Percentiles rank a stretch among this genome's conserved stretches.
Evolutionary conservation across 345 rosid species (phyloP).

Genomic region (Luvunga scandens): DNA sequence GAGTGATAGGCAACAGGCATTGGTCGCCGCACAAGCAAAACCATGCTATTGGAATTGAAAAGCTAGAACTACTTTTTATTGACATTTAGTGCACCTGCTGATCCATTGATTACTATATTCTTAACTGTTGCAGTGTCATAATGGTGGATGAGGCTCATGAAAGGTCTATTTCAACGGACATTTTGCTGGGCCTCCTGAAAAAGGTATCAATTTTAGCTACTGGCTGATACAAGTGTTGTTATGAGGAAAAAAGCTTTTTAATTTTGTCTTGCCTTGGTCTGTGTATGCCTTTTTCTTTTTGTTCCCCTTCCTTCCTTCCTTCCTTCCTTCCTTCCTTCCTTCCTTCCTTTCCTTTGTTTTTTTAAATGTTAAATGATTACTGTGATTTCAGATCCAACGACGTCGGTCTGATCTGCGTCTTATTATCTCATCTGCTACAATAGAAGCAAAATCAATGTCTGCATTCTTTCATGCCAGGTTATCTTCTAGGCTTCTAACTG

Average conservation of each 20-base stretch:
- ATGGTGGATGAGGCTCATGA: constrained; percentile 99
- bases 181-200: constrained; percentile 88
- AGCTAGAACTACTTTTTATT: constrained; percentile 1
- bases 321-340: no score
- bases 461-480: constrained; percentile 80
- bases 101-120: not conserved
- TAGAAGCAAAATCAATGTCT: constrained; percentile 85
- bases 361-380: constrained; percentile 8
- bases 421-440: constrained; percentile 93
- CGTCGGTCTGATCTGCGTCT: constrained; percentile 89
- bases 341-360: not conserved
- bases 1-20: not conserved
- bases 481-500: constrained; percentile 14
- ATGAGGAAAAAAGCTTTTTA: constrained; percentile 1
- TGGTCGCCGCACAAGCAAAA: not conserved
- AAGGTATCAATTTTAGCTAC: constrained; percentile 47
- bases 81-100: not conserved
- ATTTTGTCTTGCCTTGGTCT: not conserved
- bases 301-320: no score
- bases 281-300: not conserved
- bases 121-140: constrained; percentile 55
- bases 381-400: constrained; percentile 63
- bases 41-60: constrained; percentile 3
- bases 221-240: constrained; percentile 1
- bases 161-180: constrained; percentile 94